phyloP scores from a whole-genome alignment of 441 rosid genomes.

The Erodium trifolium region DNA sequence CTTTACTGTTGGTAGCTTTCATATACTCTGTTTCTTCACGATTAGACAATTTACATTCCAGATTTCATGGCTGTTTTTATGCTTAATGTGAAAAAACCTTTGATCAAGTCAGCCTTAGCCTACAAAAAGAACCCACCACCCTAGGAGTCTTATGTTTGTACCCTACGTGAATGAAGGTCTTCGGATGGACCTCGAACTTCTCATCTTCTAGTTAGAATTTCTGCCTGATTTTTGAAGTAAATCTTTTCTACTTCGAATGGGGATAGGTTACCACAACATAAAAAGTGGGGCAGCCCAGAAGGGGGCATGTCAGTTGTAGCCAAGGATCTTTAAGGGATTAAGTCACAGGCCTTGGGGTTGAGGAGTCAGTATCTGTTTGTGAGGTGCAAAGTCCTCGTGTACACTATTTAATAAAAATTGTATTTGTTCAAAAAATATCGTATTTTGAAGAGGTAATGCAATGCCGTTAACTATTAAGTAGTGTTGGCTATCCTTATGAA shows the following conservation, averaged over 20 bases:
- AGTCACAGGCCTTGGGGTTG: not conserved
- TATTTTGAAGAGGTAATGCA: not conserved
- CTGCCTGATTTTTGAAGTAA: not conserved
- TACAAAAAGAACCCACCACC: not conserved
- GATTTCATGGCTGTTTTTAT: not conserved
- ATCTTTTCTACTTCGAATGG: not conserved
- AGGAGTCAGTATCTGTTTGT: not conserved
- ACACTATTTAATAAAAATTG: not conserved
- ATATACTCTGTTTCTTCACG: not conserved
- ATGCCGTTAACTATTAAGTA: not conserved
- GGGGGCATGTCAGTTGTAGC: not conserved
- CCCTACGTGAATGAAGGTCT: not conserved
- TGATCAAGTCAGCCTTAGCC: not conserved
- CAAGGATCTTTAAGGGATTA: not conserved
- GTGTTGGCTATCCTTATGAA: not conserved
- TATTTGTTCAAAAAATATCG: not conserved
- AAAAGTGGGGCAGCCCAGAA: not conserved
- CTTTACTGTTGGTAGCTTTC: not conserved
- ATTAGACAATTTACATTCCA: not conserved
- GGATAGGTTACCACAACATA: not conserved
- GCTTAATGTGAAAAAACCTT: not conserved
- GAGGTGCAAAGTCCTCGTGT: not conserved
- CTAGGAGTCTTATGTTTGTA: not conserved
- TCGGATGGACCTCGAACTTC: not conserved
- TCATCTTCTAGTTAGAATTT: not conserved